Evolutionary conservation across 2,329 filamentous ascomycete genomes (phyloP).

Genomic region (Hypoxylon sp.): DNA sequence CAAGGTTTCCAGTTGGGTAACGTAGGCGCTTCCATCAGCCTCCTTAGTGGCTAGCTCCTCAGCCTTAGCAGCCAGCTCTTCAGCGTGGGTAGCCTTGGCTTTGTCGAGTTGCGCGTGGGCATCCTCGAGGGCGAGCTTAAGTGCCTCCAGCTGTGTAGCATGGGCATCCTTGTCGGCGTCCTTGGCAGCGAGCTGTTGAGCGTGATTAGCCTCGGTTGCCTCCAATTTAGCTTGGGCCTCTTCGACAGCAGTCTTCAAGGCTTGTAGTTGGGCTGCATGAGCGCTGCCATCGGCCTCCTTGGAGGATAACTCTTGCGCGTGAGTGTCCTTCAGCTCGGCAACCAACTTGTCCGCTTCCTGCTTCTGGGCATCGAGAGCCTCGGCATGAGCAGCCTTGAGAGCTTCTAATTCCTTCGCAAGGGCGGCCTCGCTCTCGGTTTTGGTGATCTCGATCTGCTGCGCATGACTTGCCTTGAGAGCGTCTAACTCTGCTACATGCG

Average conservation of each 20-base stretch:
- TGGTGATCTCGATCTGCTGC: slow-evolving; percentile 56
- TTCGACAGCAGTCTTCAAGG: slow-evolving; percentile 48
- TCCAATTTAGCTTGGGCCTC: slow-evolving; percentile 44
- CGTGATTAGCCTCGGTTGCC: slow-evolving; percentile 37
- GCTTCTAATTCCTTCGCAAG: slow-evolving; percentile 52
- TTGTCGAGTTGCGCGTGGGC: slow-evolving; percentile 46
- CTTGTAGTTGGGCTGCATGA: slow-evolving; percentile 49
- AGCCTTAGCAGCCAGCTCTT: slow-evolving; percentile 39
- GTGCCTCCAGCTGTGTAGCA: slow-evolving; percentile 48
- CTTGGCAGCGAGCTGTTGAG: slow-evolving; percentile 46
- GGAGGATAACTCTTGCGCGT: slow-evolving; percentile 47
- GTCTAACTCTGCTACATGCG: slow-evolving; percentile 60
- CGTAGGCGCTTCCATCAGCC: slow-evolving; percentile 35
- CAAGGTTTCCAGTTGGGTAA: slow-evolving; percentile 43
- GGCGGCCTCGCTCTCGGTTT: slow-evolving; percentile 52
- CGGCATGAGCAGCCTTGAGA: slow-evolving; percentile 53
- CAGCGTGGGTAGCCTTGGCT: slow-evolving; percentile 39
- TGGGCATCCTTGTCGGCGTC: slow-evolving; percentile 48
- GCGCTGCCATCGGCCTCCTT: slow-evolving; percentile 48
- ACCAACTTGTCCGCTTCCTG: slow-evolving; percentile 52
- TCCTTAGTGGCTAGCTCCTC: slow-evolving; percentile 40
- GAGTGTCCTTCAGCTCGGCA: slow-evolving; percentile 48
- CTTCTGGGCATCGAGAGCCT: slow-evolving; percentile 54
- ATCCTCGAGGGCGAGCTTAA: slow-evolving; percentile 48
- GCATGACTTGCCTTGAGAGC: slow-evolving; percentile 63